Conservation (phyloP, 768 basidiomycete species). For the Kwoniella sp. region DNA sequence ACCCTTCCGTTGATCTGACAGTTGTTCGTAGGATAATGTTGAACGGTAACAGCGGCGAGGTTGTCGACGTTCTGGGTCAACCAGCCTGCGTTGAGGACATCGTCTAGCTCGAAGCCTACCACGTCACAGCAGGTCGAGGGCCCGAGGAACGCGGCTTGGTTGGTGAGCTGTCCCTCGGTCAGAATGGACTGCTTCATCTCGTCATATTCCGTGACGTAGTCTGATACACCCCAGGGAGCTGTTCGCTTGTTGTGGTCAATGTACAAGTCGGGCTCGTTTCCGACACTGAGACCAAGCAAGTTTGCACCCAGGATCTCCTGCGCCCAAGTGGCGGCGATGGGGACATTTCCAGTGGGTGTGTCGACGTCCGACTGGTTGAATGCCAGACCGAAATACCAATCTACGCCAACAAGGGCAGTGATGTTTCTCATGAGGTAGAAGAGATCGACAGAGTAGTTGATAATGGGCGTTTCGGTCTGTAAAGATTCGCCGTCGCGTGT, state of each 20-base stretch:
- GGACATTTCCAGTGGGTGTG: conserved; percentile 60
- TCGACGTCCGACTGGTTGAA: conserved; percentile 65
- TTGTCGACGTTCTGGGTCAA: conserved; percentile 45
- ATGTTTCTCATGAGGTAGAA: conserved; percentile 66
- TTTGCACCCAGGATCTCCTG: conserved; percentile 68
- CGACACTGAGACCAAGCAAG: conserved; percentile 70
- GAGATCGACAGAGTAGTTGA: conserved; percentile 54
- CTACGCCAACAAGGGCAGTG: conserved; percentile 64
- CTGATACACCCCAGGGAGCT: conserved; percentile 50
- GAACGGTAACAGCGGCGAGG: conserved; percentile 52
- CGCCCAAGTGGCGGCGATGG: conserved; percentile 63
- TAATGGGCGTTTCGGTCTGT: conserved; percentile 50
- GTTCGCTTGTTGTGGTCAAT: conserved; percentile 45
- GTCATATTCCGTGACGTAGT: conserved; percentile 65
- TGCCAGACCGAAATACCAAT: conserved; percentile 64
- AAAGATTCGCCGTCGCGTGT: background rate
- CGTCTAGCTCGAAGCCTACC: conserved; percentile 60
- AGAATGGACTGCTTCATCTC: conserved; percentile 59
- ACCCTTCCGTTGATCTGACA: conserved; percentile 51
- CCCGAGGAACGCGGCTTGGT: conserved; percentile 63
- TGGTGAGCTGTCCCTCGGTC: conserved; percentile 56
- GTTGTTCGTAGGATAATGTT: conserved; percentile 57
- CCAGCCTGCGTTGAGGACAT: conserved; percentile 55
- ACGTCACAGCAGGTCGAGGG: conserved; percentile 65
- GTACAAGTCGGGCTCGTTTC: conserved; percentile 76